A percentile compares a stretch with the other conserved stretches of the same genome.
These are phyloP conservation scores for Thielaviopsis musarum DNA, from an alignment of 2,329 filamentous ascomycete species.

Conservation along the genomic window DNA sequence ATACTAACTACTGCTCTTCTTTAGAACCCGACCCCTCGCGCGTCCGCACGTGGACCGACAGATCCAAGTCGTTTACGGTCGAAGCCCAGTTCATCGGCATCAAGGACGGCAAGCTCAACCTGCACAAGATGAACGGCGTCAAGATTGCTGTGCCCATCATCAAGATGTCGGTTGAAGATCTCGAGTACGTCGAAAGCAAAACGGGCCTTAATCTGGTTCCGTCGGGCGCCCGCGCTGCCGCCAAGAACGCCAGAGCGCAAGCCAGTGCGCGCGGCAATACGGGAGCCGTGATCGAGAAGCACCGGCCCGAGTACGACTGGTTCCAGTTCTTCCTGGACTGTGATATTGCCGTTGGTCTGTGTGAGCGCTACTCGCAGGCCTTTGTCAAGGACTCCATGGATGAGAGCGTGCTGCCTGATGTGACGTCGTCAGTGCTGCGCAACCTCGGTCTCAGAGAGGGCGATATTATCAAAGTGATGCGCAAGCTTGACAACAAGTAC, in stretches of 20 bases:
- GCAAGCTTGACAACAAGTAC: slow-evolving; percentile 67
- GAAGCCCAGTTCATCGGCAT: slow-evolving; percentile 92
- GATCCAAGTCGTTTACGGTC: slow-evolving; percentile 89
- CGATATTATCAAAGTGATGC: slow-evolving; percentile 92
- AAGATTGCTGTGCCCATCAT: slow-evolving; percentile 91
- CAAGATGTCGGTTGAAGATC: slow-evolving; percentile 90
- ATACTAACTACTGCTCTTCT: too few species aligned
- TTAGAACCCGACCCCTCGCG: slow-evolving; percentile 68
- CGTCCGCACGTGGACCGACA: slow-evolving; percentile 85
- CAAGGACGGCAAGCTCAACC: slow-evolving; percentile 89
- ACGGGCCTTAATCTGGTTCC: slow-evolving; percentile 11
- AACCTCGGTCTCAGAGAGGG: slow-evolving; percentile 90
- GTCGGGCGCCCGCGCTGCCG: slow-evolving; percentile 9
- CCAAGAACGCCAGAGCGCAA: slow-evolving; percentile 31
- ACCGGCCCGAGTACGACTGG: slow-evolving; percentile 75
- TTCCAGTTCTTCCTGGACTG: slow-evolving; percentile 95
- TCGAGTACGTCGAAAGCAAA: slow-evolving; percentile 80
- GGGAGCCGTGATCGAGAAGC: slow-evolving; percentile 45
- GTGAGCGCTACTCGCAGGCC: slow-evolving; percentile 81
- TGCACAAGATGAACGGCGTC: slow-evolving; percentile 95
- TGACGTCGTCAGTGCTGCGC: slow-evolving; percentile 65
- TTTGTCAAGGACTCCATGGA: slow-evolving; percentile 92
- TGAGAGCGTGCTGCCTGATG: slow-evolving; percentile 78
- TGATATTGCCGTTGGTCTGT: slow-evolving; percentile 81
- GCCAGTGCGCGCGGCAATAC: slow-evolving; percentile 22